Percentiles rank a stretch among this genome's conserved stretches.
Evolutionary conservation across 768 basidiomycete species (phyloP).

Genomic region (Piloderma croceum): DNA sequence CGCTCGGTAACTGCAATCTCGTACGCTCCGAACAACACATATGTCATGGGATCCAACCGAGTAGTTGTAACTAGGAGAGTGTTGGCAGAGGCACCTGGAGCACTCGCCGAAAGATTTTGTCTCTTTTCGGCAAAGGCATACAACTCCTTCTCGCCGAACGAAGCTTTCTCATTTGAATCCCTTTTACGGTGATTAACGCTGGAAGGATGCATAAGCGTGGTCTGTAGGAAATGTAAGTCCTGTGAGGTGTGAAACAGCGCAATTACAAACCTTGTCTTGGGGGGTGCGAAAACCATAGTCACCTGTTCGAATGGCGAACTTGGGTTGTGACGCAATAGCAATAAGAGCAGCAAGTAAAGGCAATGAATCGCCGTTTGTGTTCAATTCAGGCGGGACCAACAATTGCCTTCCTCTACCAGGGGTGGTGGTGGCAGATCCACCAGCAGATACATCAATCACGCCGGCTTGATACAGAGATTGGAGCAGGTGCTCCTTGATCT

Average conservation of each 20-base stretch:
- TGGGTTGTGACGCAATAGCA: conserved; percentile 81
- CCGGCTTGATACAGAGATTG: conserved; percentile 75
- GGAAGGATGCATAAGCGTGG: conserved; percentile 73
- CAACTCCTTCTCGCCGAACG: conserved; percentile 58
- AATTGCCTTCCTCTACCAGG: conserved; percentile 30
- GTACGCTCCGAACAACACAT: conserved; percentile 87
- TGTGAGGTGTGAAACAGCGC: conserved; percentile 2
- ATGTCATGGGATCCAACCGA: conserved; percentile 81
- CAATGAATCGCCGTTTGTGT: conserved; percentile 64
- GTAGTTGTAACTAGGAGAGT: conserved; percentile 78
- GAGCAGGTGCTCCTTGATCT: conserved; percentile 72
- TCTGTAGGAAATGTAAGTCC: conserved; percentile 34
- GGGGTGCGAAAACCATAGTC: conserved; percentile 67
- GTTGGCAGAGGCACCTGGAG: conserved; percentile 40
- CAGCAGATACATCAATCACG: conserved; percentile 75
- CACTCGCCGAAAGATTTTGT: conserved; percentile 55
- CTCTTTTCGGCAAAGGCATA: conserved; percentile 83
- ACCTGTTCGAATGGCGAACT: conserved; percentile 76
- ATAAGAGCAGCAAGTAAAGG: conserved; percentile 81
- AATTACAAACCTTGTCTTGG: conserved; percentile 67
- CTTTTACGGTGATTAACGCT: conserved; percentile 79
- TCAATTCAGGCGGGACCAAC: conserved; percentile 60
- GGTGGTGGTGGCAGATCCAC: conserved; percentile 38
- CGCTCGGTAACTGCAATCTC: conserved; percentile 61
- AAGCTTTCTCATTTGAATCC: conserved; percentile 23